Evolutionary conservation across 2,329 filamentous ascomycete genomes (phyloP), one percentile per base, ranked within the genome.

Genomic region (Aspergillus bombycis): DNA sequence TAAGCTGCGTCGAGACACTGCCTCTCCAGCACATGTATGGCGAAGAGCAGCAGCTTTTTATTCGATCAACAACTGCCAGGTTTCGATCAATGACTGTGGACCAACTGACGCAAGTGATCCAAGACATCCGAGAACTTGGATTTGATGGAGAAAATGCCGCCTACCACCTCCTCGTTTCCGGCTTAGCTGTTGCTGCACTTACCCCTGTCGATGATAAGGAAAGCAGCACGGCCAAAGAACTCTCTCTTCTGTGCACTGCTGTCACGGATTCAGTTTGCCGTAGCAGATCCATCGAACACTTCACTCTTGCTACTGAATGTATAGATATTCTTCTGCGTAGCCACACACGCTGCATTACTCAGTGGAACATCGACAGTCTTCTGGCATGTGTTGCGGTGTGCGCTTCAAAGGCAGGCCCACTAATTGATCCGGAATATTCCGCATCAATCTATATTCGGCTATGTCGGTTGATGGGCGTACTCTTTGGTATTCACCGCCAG

Each of bases 401-500:
- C 32, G 72, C 76, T 41, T 80, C 79, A 9, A 73, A 73, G 16
- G 68, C 67, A 6, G 77, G 76, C 3, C 77, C 77, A 5, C 69
- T 63, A 16, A 77, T 79, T 63, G 66, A 68, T 36, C 64, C 70
- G 5, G 65, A 74, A 38, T 76, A 71, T 56, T 72, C 78, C 9
- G 71, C 79, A 1, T 74, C 78, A 1, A 78, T 88, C 53, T 88
- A 82, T 75, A 78, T 80, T 6, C 83, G 84, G 48, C 75, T 88
- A 11, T 88, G 86, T 71, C 77, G 82, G 41, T 77, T 87, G 11
- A 76, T 84, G 61, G 83, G 82, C 10, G 74, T 82, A 0, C 74
- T 89, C 9, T 75, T 90, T 9, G 78, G 83, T n/a, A 79, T 88
- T 14, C 84, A 89, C 68, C 83, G 87, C 26, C 78, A 83, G 19